A percentile compares a stretch with the other conserved stretches of the same genome.
Conservation (phyloP, 2,329 filamentous ascomycete species). For the Byssoonygena ceratinophila region DNA sequence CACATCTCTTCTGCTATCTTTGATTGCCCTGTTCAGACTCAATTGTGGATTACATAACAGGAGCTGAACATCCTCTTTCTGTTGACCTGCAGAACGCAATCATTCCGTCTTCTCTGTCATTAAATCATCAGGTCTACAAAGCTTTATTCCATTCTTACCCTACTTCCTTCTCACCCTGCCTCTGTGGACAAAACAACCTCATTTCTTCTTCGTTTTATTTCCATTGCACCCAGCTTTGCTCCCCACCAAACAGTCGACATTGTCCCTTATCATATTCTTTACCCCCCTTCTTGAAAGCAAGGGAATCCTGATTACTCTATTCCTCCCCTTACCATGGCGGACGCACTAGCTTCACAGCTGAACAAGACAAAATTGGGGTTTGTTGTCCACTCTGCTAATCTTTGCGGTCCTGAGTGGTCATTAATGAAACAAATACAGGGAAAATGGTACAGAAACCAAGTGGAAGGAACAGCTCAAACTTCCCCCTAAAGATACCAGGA, state of each 20-base stretch:
- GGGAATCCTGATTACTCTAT: neutral
- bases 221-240: too few species aligned
- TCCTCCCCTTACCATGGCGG: slow-evolving; percentile 26
- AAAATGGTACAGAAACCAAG: slow-evolving; percentile 30
- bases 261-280: too few species aligned
- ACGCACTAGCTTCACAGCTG: slow-evolving; percentile 38
- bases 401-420: neutral
- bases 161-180: too few species aligned
- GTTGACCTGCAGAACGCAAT: neutral
- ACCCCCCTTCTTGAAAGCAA: neutral
- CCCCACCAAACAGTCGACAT: too few species aligned
- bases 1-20: neutral
- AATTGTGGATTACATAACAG: neutral
- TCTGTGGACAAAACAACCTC: neutral
- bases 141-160: too few species aligned
- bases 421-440: slow-evolving; percentile 22
- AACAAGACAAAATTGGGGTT: slow-evolving; percentile 37
- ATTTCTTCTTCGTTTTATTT: too few species aligned
- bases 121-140: neutral
- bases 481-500: slow-evolving; percentile 39
- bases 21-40: neutral
- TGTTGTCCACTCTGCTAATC: slow-evolving; percentile 14
- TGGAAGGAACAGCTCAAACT: slow-evolving; percentile 40
- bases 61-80: neutral
- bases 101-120: neutral